Conservation (phyloP, 2,329 filamentous ascomycete species). For the Nemania sp. region DNA sequence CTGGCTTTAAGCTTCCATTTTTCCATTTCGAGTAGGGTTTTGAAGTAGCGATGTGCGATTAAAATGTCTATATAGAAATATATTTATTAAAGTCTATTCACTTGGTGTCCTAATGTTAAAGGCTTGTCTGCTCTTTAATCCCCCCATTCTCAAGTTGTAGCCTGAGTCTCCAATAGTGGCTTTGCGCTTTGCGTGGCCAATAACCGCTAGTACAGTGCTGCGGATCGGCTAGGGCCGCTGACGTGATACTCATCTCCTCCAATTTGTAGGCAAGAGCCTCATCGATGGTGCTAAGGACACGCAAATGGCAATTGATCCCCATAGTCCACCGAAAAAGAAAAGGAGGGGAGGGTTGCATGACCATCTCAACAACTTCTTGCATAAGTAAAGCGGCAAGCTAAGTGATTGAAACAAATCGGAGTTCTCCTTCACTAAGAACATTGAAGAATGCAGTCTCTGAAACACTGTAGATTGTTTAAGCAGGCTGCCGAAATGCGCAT, state of each 20-base stretch:
- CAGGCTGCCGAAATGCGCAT: slow-evolving; percentile 13
- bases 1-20: neutral
- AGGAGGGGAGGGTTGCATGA: neutral
- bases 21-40: neutral
- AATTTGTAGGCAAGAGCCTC: slow-evolving; percentile 19
- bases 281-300: neutral
- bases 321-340: neutral
- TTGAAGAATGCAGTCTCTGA: neutral
- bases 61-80: neutral
- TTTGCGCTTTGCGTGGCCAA: neutral
- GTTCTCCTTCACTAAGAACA: neutral
- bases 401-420: neutral
- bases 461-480: slow-evolving; percentile 3
- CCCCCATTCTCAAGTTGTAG: slow-evolving; percentile 15
- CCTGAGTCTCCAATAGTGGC: slow-evolving; percentile 1
- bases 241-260: slow-evolving; percentile 12
- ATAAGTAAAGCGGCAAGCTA: slow-evolving; percentile 14
- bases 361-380: neutral
- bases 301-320: neutral
- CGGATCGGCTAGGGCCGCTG: slow-evolving; percentile 3
- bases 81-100: too few relatives aligned
- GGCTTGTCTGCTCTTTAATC: neutral
- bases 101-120: too few relatives aligned
- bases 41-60: neutral
- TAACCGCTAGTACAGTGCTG: slow-evolving; percentile 1